phyloP scores from a whole-genome alignment of 1,139 yeast species.

The Diutina catenulata region DNA sequence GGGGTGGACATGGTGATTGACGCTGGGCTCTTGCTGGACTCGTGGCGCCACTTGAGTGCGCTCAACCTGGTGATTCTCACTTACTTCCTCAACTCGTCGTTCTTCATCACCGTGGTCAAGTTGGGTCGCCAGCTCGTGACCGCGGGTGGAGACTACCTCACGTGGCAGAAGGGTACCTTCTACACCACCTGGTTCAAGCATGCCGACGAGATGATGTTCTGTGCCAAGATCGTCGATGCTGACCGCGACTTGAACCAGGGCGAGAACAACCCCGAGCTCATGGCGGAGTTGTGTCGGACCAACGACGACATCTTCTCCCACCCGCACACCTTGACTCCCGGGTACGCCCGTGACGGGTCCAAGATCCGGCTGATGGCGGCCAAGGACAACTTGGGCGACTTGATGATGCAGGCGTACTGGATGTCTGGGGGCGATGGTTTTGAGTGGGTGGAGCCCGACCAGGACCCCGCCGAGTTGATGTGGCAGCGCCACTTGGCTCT shows the following conservation, averaged over 20 bases:
- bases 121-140: constrained; percentile 36
- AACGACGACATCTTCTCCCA: constrained; percentile 15
- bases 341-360: constrained; percentile 23
- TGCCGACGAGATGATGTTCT: constrained; percentile 59
- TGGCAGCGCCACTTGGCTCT: constrained; percentile 34
- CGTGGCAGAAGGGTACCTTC: constrained; percentile 58
- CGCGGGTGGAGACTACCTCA: constrained; percentile 44
- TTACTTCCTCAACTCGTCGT: constrained; percentile 50
- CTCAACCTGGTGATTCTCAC: constrained; percentile 53
- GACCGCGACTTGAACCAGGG: constrained; percentile 43
- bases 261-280: constrained; percentile 16
- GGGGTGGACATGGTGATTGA: constrained; percentile 28
- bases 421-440: constrained; percentile 47
- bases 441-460: constrained; percentile 74
- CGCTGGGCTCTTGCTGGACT: constrained; percentile 19
- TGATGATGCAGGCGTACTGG: constrained; percentile 50
- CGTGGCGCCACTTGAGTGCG: constrained; percentile 35
- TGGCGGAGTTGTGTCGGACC: constrained; percentile 29
- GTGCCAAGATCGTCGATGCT: constrained; percentile 53
- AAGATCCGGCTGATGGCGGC: constrained; percentile 28
- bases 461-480: constrained; percentile 47
- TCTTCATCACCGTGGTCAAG: constrained; percentile 47
- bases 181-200: constrained; percentile 56
- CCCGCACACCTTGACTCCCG: constrained; percentile 15
- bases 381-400: constrained; percentile 38